Evolutionary conservation across 2,329 filamentous ascomycete species (phyloP).

Genomic region (Fusarium coicis): DNA sequence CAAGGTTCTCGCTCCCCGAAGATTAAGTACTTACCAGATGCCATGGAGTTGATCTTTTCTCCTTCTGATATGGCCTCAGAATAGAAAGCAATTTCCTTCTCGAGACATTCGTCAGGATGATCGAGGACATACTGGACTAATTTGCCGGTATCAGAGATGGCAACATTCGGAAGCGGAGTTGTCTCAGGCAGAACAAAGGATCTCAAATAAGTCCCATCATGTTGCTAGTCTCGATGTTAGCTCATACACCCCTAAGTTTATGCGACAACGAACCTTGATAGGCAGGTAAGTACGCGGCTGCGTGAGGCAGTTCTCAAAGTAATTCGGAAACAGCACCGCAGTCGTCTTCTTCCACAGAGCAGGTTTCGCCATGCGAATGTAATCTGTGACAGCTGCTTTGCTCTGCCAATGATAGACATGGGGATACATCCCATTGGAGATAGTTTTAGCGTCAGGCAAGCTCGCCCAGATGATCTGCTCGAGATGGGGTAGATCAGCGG

Average conservation of each 20-base stretch:
- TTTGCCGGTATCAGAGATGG: neutral
- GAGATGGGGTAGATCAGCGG: neutral
- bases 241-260: rapidly evolving
- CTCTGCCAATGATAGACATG: constrained; percentile 12
- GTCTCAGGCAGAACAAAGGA: neutral
- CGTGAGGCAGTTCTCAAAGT: constrained; percentile 2
- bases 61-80: neutral
- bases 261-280: rapidly evolving
- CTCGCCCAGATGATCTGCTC: neutral
- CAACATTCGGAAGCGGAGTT: neutral
- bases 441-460: neutral
- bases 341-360: constrained; percentile 7
- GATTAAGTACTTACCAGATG: neutral
- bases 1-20: rapidly evolving
- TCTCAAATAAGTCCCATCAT: constrained; percentile 1
- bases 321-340: neutral
- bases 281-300: neutral
- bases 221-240: neutral
- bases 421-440: neutral
- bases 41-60: neutral
- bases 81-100: neutral
- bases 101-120: neutral
- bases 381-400: neutral
- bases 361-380: neutral
- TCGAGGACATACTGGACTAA: constrained; percentile 1